Percentiles rank a stretch among this genome's conserved stretches.
phyloP scores from a whole-genome alignment of 345 rosid species.

The Heritiera fomes region DNA sequence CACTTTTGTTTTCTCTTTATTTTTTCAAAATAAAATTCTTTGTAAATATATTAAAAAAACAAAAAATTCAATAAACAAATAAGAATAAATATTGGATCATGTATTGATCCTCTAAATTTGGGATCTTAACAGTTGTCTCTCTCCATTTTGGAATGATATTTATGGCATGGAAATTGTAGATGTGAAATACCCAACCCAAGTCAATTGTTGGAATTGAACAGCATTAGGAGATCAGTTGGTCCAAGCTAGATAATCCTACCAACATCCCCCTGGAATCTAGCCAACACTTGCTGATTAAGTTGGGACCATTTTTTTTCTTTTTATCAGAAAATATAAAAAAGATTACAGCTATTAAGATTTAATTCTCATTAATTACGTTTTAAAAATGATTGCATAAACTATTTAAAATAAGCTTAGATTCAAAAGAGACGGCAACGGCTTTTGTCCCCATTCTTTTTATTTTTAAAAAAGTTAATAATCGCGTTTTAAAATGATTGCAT shows the following conservation, averaged over 20 bases:
- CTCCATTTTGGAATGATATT: neutral
- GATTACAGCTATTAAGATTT: neutral
- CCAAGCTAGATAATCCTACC: conserved; percentile 14
- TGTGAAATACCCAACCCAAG: neutral
- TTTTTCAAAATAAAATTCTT: no score
- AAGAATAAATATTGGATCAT: neutral
- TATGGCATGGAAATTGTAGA: neutral
- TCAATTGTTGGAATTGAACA: neutral
- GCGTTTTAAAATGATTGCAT: no score
- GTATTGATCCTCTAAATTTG: neutral
- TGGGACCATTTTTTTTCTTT: neutral
- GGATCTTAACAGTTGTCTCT: neutral
- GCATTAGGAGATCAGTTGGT: neutral
- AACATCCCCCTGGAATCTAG: neutral
- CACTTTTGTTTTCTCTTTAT: no score
- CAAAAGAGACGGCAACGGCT: no score
- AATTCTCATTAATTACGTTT: no score
- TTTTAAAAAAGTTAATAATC: no score
- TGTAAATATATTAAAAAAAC: no score
- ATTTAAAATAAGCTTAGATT: no score
- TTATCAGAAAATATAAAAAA: no score
- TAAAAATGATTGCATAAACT: no score
- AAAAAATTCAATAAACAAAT: neutral
- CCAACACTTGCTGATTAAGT: conserved; percentile 14
- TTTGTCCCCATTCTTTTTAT: no score